These are phyloP conservation scores for Yamadazyma kanchanaburiensis DNA, from an alignment of 1,139 yeast species.

Conservation along the genomic window DNA sequence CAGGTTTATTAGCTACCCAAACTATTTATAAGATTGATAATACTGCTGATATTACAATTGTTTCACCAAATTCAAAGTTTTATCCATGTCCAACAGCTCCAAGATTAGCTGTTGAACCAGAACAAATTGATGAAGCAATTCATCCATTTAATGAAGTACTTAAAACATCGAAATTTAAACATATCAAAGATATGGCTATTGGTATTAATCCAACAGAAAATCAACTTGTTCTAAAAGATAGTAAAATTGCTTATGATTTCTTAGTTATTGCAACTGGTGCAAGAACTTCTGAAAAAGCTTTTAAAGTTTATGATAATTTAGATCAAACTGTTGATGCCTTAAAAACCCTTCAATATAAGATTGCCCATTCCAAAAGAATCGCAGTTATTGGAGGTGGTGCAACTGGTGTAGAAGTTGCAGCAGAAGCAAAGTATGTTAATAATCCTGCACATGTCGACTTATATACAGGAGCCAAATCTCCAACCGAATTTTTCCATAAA, in stretches of 20 bases:
- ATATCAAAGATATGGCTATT: slow-evolving; percentile 16
- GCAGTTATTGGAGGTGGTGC: slow-evolving; percentile 31
- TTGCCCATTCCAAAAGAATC: slow-evolving; percentile 16
- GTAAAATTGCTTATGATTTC: slow-evolving; percentile 19
- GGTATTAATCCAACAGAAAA: slow-evolving; percentile 12
- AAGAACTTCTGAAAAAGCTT: slow-evolving; percentile 14
- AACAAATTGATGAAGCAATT: slow-evolving; percentile 11
- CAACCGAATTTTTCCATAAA: slow-evolving; percentile 13
- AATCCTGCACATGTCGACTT: slow-evolving; percentile 17
- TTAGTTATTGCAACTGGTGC: slow-evolving; percentile 27
- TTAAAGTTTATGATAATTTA: slow-evolving; percentile 17
- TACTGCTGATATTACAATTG: slow-evolving; percentile 7
- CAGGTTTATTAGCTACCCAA: slow-evolving; percentile 22
- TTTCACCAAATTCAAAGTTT: slow-evolving; percentile 17
- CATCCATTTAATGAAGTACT: slow-evolving; percentile 12
- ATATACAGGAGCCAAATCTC: slow-evolving; percentile 18
- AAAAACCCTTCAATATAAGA: slow-evolving; percentile 8
- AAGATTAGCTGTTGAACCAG: slow-evolving; percentile 21
- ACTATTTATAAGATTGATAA: slow-evolving; percentile 4
- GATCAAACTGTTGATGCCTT: slow-evolving; percentile 10
- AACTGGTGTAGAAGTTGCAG: slow-evolving; percentile 29
- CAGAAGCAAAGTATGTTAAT: slow-evolving; percentile 21
- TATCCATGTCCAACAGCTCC: slow-evolving; percentile 22
- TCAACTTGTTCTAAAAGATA: slow-evolving; percentile 12
- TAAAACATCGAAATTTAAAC: slow-evolving; percentile 4